These are phyloP conservation scores for Rhodamnia argentea DNA, from an alignment of 345 rosid species.

Conservation along the genomic window DNA sequence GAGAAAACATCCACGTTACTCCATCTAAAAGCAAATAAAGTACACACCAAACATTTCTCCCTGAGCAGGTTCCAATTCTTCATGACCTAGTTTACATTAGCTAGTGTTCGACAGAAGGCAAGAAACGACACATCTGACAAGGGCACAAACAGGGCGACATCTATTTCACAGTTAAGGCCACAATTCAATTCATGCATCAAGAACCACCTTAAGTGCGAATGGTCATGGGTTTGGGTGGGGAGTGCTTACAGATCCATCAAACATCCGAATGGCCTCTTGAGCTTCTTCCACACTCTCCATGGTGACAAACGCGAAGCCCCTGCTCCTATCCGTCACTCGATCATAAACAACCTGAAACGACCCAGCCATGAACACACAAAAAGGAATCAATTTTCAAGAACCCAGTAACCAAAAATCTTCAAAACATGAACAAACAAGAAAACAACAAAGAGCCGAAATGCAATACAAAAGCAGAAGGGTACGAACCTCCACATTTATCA, in stretches of 20 bases:
- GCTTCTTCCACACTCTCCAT: slow-evolving; percentile 79
- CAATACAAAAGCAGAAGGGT: not conserved
- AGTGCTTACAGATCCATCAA: slow-evolving; percentile 70
- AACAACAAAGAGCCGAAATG: not conserved
- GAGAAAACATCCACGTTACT: not conserved
- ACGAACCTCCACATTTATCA: slow-evolving; percentile 59
- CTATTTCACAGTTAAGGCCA: not conserved
- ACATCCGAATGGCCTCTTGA: slow-evolving; percentile 66
- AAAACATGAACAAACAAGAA: not conserved
- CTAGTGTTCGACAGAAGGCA: not conserved
- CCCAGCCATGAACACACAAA: not conserved
- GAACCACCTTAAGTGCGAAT: not conserved
- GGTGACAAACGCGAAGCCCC: slow-evolving; percentile 86
- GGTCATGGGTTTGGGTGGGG: not conserved
- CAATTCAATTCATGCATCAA: not conserved
- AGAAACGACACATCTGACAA: not conserved
- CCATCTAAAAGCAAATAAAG: not conserved
- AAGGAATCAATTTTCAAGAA: not conserved
- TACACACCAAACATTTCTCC: not conserved
- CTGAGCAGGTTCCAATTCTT: not conserved
- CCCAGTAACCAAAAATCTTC: not conserved
- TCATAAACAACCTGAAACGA: slow-evolving; percentile 57
- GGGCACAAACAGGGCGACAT: not conserved
- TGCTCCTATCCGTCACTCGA: slow-evolving; percentile 86
- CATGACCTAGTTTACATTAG: not conserved